phyloP scores from a whole-genome alignment of 164 flowering plant species.

The Berberis vulgaris region DNA sequence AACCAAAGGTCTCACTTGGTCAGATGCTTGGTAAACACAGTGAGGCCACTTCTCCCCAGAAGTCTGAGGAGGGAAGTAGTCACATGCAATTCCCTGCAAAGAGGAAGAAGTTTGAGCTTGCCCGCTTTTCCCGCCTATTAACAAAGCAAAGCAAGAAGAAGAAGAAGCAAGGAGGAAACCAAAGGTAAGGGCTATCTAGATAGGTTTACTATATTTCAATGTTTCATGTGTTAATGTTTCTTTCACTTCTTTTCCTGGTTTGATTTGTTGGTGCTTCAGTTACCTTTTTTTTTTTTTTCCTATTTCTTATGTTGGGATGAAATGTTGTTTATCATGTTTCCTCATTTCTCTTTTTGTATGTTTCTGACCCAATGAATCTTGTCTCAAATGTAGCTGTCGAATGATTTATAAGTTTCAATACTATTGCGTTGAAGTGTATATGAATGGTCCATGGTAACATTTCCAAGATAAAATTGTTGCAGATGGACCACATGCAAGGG shows the following conservation, averaged over 20 bases:
- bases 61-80: conserved; percentile 16
- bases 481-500: conserved; percentile 14
- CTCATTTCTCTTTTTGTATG: no score
- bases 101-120: conserved; percentile 72
- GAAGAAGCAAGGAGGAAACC: conserved; percentile 49
- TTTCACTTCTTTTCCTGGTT: neutral
- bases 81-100: conserved; percentile 44
- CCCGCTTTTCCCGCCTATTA: conserved; percentile 42
- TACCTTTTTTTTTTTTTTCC: no score
- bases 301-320: no score
- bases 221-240: neutral
- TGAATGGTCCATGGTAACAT: neutral
- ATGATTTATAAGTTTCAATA: no score
- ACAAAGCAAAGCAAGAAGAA: conserved; percentile 48
- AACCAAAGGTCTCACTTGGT: conserved; percentile 58
- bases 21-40: conserved; percentile 60
- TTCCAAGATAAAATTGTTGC: conserved; percentile 1
- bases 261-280: neutral
- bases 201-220: neutral
- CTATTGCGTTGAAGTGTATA: neutral
- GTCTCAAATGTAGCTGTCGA: no score
- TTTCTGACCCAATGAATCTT: no score
- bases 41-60: conserved; percentile 22
- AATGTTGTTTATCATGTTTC: no score
- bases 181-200: conserved; percentile 12